These are phyloP conservation scores for Nephelium lappaceum DNA, from an alignment of 345 rosid species.

Conservation along the genomic window DNA sequence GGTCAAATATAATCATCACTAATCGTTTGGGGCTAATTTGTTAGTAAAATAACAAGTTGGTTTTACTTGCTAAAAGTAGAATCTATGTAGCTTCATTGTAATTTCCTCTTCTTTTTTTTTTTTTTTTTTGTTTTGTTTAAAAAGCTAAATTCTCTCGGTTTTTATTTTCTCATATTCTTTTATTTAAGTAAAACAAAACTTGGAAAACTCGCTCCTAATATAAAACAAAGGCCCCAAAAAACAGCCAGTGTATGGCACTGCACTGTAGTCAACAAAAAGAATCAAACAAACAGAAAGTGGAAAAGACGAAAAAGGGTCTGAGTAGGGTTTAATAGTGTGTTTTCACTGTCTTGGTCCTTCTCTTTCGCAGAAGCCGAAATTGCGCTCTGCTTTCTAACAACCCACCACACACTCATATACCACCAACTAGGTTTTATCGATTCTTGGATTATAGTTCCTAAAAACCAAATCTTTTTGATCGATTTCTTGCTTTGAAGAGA, in stretches of 20 bases:
- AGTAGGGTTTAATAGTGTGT: constrained; percentile 65
- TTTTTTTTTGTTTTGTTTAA: no score
- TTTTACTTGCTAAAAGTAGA: no score
- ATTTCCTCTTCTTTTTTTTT: no score
- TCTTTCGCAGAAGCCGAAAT: constrained; percentile 50
- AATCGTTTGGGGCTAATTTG: no score
- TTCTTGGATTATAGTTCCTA: not conserved
- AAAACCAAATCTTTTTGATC: not conserved
- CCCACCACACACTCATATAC: not conserved
- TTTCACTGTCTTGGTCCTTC: constrained; percentile 2
- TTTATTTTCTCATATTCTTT: no score
- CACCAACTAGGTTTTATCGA: not conserved
- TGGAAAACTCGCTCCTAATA: no score
- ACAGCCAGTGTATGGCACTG: constrained; percentile 16
- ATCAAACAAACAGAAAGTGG: not conserved
- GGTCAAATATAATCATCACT: no score
- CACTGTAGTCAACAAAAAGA: not conserved
- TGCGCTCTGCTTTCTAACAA: constrained; percentile 31
- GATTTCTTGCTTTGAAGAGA: not conserved
- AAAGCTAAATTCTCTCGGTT: no score
- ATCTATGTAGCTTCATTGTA: no score
- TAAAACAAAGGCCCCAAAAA: not conserved
- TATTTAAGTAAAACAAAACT: no score
- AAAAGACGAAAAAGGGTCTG: not conserved
- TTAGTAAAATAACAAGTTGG: no score